Percentiles rank a stretch among this genome's conserved stretches.
Evolutionary conservation across 257 asterid genomes (phyloP).

Genomic region (Cynanchum wilfordii): DNA sequence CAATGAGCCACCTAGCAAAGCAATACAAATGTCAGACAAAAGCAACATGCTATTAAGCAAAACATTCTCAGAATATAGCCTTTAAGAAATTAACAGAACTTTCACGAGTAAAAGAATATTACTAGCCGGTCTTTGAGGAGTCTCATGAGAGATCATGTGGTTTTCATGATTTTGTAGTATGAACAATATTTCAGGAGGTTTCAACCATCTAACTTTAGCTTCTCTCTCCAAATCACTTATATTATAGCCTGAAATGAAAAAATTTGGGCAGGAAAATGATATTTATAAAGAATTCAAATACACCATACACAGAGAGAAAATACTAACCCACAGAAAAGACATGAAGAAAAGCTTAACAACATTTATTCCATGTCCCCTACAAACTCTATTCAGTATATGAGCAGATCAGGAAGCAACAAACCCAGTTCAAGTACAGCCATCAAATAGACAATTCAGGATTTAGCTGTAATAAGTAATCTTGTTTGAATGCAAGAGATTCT

Average conservation of each 20-base stretch:
- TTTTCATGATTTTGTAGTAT: conserved; percentile 65
- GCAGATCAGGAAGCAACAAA: background rate
- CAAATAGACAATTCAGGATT: background rate
- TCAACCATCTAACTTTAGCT: conserved; percentile 89
- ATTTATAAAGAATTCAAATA: background rate
- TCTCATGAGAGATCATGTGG: conserved; percentile 61
- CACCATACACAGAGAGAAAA: background rate
- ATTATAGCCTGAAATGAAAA: conserved; percentile 49
- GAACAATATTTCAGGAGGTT: conserved; percentile 76
- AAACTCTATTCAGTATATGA: background rate
- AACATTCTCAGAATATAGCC: conserved; percentile 6
- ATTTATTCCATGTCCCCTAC: background rate
- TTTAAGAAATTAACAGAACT: conserved; percentile 10
- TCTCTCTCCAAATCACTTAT: conserved; percentile 59
- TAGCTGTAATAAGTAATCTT: background rate
- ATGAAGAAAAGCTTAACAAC: background rate
- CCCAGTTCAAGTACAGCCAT: background rate
- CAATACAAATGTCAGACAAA: conserved; percentile 15
- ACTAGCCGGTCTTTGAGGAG: conserved; percentile 75
- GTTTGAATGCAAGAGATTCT: background rate
- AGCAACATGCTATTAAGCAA: conserved; percentile 9
- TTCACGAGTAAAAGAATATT: conserved; percentile 19
- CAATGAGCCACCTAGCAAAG: conserved; percentile 67
- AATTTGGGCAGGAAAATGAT: background rate
- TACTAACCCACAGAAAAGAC: background rate